Percentiles rank a stretch among this genome's conserved stretches.
Evolutionary conservation across 2,329 filamentous ascomycete species (phyloP).

Genomic region (Phaeosphaeriaceae sp.): DNA sequence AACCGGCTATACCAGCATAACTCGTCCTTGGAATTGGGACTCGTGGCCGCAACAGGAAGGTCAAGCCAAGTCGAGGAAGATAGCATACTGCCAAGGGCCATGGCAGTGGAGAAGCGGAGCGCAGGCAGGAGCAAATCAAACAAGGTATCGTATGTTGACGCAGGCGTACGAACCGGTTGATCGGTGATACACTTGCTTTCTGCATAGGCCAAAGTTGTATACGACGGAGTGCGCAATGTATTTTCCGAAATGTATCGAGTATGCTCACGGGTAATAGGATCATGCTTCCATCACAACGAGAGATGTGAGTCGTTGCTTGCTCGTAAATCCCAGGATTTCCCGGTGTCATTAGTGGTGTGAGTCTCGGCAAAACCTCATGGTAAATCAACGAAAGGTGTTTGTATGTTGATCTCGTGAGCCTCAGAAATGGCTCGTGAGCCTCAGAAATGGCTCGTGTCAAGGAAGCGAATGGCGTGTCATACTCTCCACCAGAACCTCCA

Average conservation of each 20-base stretch:
- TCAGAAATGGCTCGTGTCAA: not conserved
- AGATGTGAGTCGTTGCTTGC: no score
- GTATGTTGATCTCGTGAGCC: not conserved
- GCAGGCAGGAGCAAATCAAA: not conserved
- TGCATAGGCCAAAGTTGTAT: not conserved
- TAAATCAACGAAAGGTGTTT: no score
- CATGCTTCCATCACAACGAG: no score
- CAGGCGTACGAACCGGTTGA: not conserved
- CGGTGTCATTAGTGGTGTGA: not conserved
- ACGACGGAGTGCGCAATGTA: not conserved
- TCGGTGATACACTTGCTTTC: not conserved
- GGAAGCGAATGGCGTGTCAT: not conserved
- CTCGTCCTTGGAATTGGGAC: not conserved
- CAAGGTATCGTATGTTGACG: not conserved
- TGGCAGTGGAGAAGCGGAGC: conserved; percentile 3
- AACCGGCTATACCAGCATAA: not conserved
- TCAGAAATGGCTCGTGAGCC: not conserved
- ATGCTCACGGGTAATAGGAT: not conserved
- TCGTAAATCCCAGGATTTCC: not conserved
- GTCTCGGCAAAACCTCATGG: not conserved
- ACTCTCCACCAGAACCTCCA: not conserved
- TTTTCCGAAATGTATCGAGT: not conserved
- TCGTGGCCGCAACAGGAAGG: conserved; percentile 3
- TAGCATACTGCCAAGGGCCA: conserved; percentile 3
- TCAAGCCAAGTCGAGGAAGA: not conserved